These are phyloP conservation scores for Pyrus betulifolia DNA, from an alignment of 306 rosid species.

Conservation along the genomic window DNA sequence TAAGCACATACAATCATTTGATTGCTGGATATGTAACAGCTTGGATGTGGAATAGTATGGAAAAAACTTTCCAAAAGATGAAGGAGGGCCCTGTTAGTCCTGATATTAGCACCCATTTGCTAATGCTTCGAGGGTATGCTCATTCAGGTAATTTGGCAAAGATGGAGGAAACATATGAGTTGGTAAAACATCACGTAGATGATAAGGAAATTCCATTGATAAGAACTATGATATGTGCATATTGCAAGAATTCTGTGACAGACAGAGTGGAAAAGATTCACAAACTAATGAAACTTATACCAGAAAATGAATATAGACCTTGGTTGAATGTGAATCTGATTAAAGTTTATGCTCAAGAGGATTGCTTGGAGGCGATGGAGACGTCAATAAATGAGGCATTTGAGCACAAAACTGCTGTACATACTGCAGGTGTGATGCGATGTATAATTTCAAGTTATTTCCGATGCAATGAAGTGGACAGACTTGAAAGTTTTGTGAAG, in stretches of 20 bases:
- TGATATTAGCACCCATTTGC: constrained; percentile 33
- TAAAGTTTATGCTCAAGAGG: constrained; percentile 54
- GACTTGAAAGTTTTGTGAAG: constrained; percentile 43
- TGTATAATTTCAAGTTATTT: constrained; percentile 52
- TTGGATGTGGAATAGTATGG: constrained; percentile 84
- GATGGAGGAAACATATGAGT: constrained; percentile 64
- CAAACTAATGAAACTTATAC: constrained; percentile 46
- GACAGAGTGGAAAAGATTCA: constrained; percentile 51
- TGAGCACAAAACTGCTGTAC: constrained; percentile 35
- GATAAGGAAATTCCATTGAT: constrained; percentile 32
- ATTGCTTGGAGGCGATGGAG: constrained; percentile 63
- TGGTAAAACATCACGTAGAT: constrained; percentile 36
- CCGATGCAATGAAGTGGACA: constrained; percentile 54
- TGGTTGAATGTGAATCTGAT: constrained; percentile 75
- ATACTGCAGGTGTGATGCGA: constrained; percentile 25
- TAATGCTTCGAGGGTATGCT: constrained; percentile 83
- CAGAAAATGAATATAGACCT: constrained; percentile 53
- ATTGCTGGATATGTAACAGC: constrained; percentile 67
- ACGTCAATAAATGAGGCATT: constrained; percentile 63
- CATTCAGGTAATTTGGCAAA: constrained; percentile 50
- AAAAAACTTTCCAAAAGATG: constrained; percentile 44
- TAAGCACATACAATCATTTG: constrained; percentile 53
- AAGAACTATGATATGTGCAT: constrained; percentile 74
- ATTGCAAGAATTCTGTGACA: constrained; percentile 48
- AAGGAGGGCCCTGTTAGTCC: constrained; percentile 43